These are phyloP conservation scores for Magnusiomyces tetraspermus DNA, from an alignment of 1,139 yeast genomes.

Conservation along the genomic window DNA sequence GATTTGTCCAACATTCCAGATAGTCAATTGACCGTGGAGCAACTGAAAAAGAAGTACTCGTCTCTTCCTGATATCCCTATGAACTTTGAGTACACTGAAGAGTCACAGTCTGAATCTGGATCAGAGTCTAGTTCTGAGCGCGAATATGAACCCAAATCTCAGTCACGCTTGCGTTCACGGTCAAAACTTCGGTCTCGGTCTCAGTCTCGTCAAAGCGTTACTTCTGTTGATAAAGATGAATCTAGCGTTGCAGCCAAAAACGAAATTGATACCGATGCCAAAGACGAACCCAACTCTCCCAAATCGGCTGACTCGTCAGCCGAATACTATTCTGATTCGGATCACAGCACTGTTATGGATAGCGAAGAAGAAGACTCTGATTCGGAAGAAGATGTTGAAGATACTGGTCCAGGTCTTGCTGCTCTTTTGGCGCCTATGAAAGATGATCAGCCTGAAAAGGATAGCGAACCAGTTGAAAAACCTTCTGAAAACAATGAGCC, in stretches of 20 bases:
- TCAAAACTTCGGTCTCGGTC: too few species aligned
- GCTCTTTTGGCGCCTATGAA: constrained; percentile 18
- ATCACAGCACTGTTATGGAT: constrained; percentile 20
- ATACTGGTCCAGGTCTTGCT: constrained; percentile 21
- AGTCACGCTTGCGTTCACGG: too few species aligned
- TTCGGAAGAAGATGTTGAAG: constrained; percentile 13
- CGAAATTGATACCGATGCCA: not conserved
- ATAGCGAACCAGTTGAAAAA: not conserved
- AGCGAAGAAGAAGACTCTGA: constrained; percentile 20
- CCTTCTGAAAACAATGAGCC: not conserved
- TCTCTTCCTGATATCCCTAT: constrained; percentile 32
- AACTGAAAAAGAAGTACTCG: constrained; percentile 57
- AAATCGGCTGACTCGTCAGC: too few species aligned
- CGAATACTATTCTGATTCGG: constrained; percentile 11
- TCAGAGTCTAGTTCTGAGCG: too few species aligned
- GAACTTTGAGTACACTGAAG: constrained; percentile 23
- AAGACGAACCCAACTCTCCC: too few species aligned
- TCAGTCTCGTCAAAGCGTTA: too few species aligned
- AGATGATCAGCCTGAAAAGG: constrained; percentile 1
- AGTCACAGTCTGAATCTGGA: too few species aligned
- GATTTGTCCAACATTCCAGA: constrained; percentile 32
- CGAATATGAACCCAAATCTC: too few species aligned
- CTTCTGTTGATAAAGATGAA: not conserved
- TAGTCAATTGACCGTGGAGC: constrained; percentile 52
- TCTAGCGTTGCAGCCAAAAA: not conserved